Conservation (phyloP, 768 basidiomycete species). For the Mycena maculata region DNA sequence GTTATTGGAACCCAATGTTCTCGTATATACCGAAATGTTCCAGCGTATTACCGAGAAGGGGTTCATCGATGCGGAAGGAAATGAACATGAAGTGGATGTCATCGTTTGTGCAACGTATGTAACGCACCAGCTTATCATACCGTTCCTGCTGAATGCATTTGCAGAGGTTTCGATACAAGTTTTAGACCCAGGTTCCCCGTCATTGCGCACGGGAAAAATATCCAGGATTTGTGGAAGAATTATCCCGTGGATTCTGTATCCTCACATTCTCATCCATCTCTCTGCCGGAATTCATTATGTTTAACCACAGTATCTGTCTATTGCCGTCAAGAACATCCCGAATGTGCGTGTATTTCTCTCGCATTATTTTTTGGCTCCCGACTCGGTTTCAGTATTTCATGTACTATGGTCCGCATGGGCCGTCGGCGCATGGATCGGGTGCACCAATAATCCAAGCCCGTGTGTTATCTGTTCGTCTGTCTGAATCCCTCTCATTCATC, state of each 20-base stretch:
- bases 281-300: background rate
- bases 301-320: slow-evolving; percentile 34
- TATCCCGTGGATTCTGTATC: slow-evolving; percentile 39
- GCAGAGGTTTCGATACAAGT: slow-evolving; percentile 40
- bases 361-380: background rate
- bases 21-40: slow-evolving; percentile 55
- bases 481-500: too few species aligned
- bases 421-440: slow-evolving; percentile 39
- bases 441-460: slow-evolving; percentile 38
- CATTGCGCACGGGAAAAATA: slow-evolving; percentile 36
- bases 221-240: slow-evolving; percentile 39
- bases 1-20: slow-evolving; percentile 57
- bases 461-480: slow-evolving; percentile 3
- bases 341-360: slow-evolving; percentile 28
- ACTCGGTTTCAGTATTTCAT: slow-evolving; percentile 35
- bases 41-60: slow-evolving; percentile 56
- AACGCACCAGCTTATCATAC: background rate
- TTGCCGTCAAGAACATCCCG: slow-evolving; percentile 38
- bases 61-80: slow-evolving; percentile 57
- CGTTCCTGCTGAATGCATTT: background rate
- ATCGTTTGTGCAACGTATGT: slow-evolving; percentile 61
- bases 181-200: slow-evolving; percentile 39
- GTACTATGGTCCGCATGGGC: slow-evolving; percentile 41
- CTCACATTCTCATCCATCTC: background rate
- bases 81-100: slow-evolving; percentile 56